A percentile compares a stretch with the other conserved stretches of the same genome.
Evolutionary conservation across 441 rosid species (phyloP).

Genomic region (Raphanus hybrid): DNA sequence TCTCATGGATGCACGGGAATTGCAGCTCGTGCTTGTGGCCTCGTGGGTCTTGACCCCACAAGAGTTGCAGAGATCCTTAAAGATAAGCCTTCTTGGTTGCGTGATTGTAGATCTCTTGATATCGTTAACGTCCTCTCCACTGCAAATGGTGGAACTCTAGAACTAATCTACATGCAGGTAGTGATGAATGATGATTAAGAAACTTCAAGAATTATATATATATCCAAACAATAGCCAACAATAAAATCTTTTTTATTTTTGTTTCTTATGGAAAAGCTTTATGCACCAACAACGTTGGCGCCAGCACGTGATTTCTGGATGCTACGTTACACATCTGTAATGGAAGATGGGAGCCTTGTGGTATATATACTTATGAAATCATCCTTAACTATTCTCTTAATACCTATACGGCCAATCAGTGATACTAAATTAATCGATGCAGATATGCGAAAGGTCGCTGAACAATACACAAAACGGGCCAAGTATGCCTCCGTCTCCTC

Average conservation of each 20-base stretch:
- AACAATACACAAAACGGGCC: slow-evolving; percentile 80
- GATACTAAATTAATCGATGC: background rate
- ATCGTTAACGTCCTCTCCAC: slow-evolving; percentile 66
- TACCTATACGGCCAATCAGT: background rate
- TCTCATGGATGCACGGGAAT: slow-evolving; percentile 80
- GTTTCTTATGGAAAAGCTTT: slow-evolving; percentile 45
- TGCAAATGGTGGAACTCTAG: slow-evolving; percentile 72
- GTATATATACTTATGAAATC: slow-evolving; percentile 34
- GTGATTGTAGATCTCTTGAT: slow-evolving; percentile 72
- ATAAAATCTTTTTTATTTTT: no score
- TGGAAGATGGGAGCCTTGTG: slow-evolving; percentile 86
- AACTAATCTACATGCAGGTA: slow-evolving; percentile 78
- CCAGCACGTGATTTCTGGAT: slow-evolving; percentile 85
- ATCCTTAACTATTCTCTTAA: background rate
- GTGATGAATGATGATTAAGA: slow-evolving; percentile 9
- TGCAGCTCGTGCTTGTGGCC: slow-evolving; percentile 84
- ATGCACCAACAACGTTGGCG: slow-evolving; percentile 79
- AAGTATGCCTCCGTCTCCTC: slow-evolving; percentile 74
- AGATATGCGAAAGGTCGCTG: slow-evolving; percentile 73
- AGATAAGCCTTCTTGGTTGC: slow-evolving; percentile 69
- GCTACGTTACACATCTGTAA: slow-evolving; percentile 73
- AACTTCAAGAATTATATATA: background rate
- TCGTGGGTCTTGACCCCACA: slow-evolving; percentile 78
- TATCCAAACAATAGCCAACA: background rate
- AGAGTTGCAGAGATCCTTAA: slow-evolving; percentile 78